A percentile compares a stretch with the other conserved stretches of the same genome.
These are phyloP conservation scores for Dalbergia oliveri DNA, from an alignment of 306 rosid genomes.

Conservation along the genomic window DNA sequence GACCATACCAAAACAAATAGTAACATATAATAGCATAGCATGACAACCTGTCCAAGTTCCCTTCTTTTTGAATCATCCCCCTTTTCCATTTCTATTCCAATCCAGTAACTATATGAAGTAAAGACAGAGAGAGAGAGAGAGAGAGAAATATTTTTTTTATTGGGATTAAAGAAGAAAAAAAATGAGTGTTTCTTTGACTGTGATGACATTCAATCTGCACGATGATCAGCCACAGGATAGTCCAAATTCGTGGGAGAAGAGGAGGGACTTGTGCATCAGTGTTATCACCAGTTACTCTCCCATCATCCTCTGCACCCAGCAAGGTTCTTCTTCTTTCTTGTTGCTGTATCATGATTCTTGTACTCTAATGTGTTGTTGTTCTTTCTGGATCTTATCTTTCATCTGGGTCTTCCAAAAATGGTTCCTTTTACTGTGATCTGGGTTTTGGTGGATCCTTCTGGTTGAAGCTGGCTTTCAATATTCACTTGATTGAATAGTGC, in stretches of 20 bases:
- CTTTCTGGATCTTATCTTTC: conserved; percentile 47
- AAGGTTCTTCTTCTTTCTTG: conserved; percentile 58
- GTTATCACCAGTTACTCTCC: conserved; percentile 89
- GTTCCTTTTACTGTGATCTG: conserved; percentile 51
- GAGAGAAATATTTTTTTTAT: not conserved
- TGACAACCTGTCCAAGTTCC: conserved; percentile 25
- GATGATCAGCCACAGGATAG: conserved; percentile 87
- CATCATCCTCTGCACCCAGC: conserved; percentile 90
- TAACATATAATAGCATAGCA: conserved; percentile 15
- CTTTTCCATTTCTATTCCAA: conserved; percentile 26
- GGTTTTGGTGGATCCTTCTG: conserved; percentile 41
- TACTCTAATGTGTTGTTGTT: not conserved
- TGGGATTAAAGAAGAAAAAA: conserved; percentile 42
- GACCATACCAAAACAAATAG: not conserved
- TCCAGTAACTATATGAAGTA: conserved; percentile 48
- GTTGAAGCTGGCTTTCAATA: conserved; percentile 42
- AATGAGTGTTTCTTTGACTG: conserved; percentile 92
- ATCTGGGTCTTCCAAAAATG: conserved; percentile 49
- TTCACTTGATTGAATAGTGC: conserved; percentile 24
- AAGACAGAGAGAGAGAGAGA: conserved; percentile 18
- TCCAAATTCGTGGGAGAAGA: conserved; percentile 95
- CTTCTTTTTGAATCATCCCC: conserved; percentile 31
- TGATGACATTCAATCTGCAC: conserved; percentile 96
- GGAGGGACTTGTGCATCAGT: conserved; percentile 87
- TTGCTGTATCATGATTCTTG: not conserved